Base-by-base conservation (phyloP, 116 monocot genomes). In the Zostera marina region DNA sequence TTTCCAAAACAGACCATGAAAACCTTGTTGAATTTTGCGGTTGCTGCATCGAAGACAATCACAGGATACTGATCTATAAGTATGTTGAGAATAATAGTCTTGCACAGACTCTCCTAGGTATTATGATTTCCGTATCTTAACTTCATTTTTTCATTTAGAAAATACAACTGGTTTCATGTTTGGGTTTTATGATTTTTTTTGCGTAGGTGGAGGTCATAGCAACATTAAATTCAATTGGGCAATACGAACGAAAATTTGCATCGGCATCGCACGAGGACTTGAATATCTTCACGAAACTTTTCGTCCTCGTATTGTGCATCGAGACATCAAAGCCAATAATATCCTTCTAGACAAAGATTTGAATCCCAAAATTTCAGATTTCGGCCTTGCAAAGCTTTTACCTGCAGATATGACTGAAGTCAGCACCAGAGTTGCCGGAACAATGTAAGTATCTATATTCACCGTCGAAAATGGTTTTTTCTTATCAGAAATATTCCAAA, bases 301-400 rank as follows among this genome's bases (percentile, higher is more conserved):
- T 32, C 79, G 68, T 9, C 52, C 74, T 7, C 70, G 74, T 32
- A 83, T 88, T 47, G 72, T 88, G 8, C 88, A 88, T 45, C 73
- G 88, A 43, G 88, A 88, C 68, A 79, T 88, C 21, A 88, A 88
- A 64, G 72, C 88, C 11, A 79, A 80, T 42, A 88, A 88, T 22
- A 88, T 88, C 61, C 79, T 88, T 9, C 74, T 88, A 19, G 88
- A 83, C 68, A 59, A 25, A 6, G 65, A 88, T 68, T 60, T 88
- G 14, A 77, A 62, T 65, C 88, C 88, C 23, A 88, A 80, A 53
- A 83, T 88, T 44, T 88, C 88, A 39, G 88, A 88, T 68, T 88
- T 88, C 60, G 88, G 88, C 47, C 77, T 88, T 11, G 83, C 88
- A 13, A 88, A 77, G 70, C 80, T 88, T 55, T 77, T 79, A 62